A percentile compares a stretch with the other conserved stretches of the same genome.
These are phyloP conservation scores for Daldinia eschscholtzii DNA, from an alignment of 2,329 filamentous ascomycete species.

Conservation along the genomic window DNA sequence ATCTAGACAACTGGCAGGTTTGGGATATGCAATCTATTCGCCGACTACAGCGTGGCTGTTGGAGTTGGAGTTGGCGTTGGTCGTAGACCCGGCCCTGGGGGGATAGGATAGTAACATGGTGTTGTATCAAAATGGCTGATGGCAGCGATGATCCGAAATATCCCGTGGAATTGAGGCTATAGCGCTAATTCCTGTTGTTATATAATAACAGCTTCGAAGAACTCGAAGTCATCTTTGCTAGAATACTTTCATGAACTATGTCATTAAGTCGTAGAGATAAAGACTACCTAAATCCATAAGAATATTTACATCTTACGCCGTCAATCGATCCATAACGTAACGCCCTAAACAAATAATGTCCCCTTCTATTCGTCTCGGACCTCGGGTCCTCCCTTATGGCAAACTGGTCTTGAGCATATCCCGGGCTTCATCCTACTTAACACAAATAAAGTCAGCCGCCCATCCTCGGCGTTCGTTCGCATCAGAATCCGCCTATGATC, in stretches of 20 bases:
- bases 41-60: neutral
- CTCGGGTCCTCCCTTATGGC: neutral
- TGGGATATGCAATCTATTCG: slow-evolving; percentile 1
- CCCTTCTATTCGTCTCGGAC: slow-evolving; percentile 4
- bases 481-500: neutral
- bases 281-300: neutral
- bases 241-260: neutral
- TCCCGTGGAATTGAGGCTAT: neutral
- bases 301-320: neutral
- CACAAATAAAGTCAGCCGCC: slow-evolving; percentile 13
- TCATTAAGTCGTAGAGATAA: neutral
- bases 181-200: neutral
- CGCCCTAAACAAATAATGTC: slow-evolving; percentile 14
- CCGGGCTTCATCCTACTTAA: neutral
- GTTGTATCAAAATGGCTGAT: slow-evolving; percentile 1
- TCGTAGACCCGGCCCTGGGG: slow-evolving; percentile 5
- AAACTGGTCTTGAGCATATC: neutral
- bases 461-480: slow-evolving; percentile 3
- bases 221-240: neutral
- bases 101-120: neutral
- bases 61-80: slow-evolving; percentile 9
- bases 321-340: neutral
- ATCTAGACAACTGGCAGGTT: neutral
- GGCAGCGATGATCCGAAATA: neutral
- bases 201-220: neutral